Conservation (phyloP, 345 rosid species). For the Brassica napus region Da-Ae NC_063447.1:55550501-55551000, state of each 20-base stretch:
- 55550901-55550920: conserved; percentile 49
- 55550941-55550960: background rate
- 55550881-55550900: background rate
- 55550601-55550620: background rate
- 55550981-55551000: conserved; percentile 44
- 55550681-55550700: background rate
- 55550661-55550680: background rate
- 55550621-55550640: too few relatives aligned
- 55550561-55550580: background rate
- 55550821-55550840: background rate
- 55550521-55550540: background rate
- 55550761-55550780: background rate
- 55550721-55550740: background rate
- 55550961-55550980: conserved; percentile 28
- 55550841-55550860: background rate
- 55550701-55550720: background rate
- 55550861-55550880: background rate
- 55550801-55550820: background rate
- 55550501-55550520: background rate
- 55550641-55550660: background rate
- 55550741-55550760: background rate
- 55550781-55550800: background rate
- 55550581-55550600: background rate
- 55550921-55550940: conserved; percentile 46
- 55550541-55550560: background rate